Base-by-base conservation (phyloP, 768 basidiomycete genomes). In the Termitomyces sp. region DNA sequence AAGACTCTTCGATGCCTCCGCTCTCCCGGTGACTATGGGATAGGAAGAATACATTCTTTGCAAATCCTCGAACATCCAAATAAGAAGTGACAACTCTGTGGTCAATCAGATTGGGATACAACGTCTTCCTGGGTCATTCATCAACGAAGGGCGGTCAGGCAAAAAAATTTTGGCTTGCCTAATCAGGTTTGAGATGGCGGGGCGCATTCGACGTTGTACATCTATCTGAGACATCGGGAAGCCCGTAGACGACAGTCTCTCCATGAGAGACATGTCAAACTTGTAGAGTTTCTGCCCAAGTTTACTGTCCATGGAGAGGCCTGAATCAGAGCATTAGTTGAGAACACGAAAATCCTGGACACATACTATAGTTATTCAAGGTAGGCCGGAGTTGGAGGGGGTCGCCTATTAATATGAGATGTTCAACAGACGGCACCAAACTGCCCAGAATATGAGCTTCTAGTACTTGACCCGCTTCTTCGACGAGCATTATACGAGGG, bases 401-500 rank as follows among this genome's bases (percentile, higher is more conserved):
- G 60, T 92, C 90, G 0, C 90, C 90, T n/a, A 92, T 90, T 43
- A 85, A 73, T 57, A 92, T 89, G 22, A 92, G 72, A 39, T 92
- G 89, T 57, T 90, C 78, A 0, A 91, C 78, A 3, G 84, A 81
- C 0, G 79, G 77, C 2, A 88, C 87, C 1, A 90, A 73, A 37
- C 77, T 80, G 3, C 80, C 81, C 5, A 91, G 68, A 16, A 91
- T 76, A 60, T 92, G 90, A 3, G 90, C 86, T 69, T 92, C 90
- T 29, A 92, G 76, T 1, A 91, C 87, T 69, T 92, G 90, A 0
- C 90, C 90, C 0, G 90, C 90, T 66, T 92, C 90, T 67, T 92
- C 89, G 0, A 92, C 85, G 48, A 92, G 71, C 47, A 90, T 65
- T 0, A 90, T 80, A 32, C 76, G 78, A 0, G 88, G 88, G 5